Base-by-base conservation (phyloP, 257 asterid genomes). In the Solanum gandarillasii region DNA sequence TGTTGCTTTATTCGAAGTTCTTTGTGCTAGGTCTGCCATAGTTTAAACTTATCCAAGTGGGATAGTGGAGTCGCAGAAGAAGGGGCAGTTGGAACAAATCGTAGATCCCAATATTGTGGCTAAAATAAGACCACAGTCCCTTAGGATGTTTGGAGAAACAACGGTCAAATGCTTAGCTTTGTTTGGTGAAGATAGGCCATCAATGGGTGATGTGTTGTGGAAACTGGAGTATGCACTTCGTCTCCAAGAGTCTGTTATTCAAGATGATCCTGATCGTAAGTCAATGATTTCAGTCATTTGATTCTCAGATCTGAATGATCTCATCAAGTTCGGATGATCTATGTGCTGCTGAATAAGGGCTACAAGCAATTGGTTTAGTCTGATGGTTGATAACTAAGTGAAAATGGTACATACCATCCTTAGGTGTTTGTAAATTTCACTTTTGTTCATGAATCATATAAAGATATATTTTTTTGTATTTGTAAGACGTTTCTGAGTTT, bases 241-340 rank as follows among this genome's bases (percentile, higher is more conserved):
- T 62, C 86, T 83, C 32, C 74, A 83, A 67, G 86, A 83, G 70
- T 87, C 88, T 62, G 21, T 32, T 0, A 31, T 71, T 71, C 6
- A 7, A 29, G 39, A 70, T 70, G 41, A 38, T 38, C 11, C 41
- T 38, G 41, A 36, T 0, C 0, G 10, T 4, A 39, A 39, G 12
- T 39, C 43, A 39, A 39, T 39, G 38, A 29, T 70, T 29, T 29
- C 23, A 29, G 38, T 6, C 38, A 29, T 70, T 70, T 29, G 23
- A 29, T 70, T 20, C 60, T 48, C 60, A 5, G 60, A 48, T 13
- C 60, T 14, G 18, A 2, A 14, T 41, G 48, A 41, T 41, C 14
- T 41, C 36, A 55, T 55, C 65, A 68, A 12, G 13, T 68, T 39
- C 12, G 12, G 43, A 39, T 39, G 43, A 39, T 39, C 43, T 39